Conservation (phyloP, 371 early-diverging fungal genomes). For the Actinomucor elegans region DNA sequence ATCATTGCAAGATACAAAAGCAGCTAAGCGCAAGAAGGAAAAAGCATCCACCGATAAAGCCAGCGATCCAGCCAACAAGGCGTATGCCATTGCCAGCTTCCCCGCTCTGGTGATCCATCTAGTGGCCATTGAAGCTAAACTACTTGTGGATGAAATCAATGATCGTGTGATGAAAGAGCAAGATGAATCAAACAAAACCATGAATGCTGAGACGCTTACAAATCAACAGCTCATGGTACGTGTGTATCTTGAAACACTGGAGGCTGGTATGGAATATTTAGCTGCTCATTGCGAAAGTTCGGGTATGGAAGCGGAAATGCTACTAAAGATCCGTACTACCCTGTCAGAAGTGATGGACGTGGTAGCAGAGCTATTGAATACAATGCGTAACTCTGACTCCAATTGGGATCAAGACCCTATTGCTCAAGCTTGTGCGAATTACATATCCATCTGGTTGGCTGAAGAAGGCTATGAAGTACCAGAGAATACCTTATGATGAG, state of each 20-base stretch:
- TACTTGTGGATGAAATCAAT: constrained; percentile 50
- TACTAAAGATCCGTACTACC: constrained; percentile 40
- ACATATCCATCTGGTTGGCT: constrained; percentile 45
- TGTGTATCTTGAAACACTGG: constrained; percentile 47
- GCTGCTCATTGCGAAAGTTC: constrained; percentile 14
- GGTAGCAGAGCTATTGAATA: constrained; percentile 38
- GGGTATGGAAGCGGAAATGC: constrained; percentile 43
- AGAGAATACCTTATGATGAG: too few relatives aligned
- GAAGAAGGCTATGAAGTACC: constrained; percentile 46
- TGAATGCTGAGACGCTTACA: constrained; percentile 6
- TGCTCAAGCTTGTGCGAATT: constrained; percentile 46
- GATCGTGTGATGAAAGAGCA: constrained; percentile 27
- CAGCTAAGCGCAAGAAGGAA: constrained; percentile 22
- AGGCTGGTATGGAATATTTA: constrained; percentile 42
- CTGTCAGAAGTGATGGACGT: constrained; percentile 46
- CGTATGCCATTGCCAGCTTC: constrained; percentile 34
- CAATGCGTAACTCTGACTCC: constrained; percentile 33
- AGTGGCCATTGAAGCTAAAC: constrained; percentile 51
- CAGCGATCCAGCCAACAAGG: neutral
- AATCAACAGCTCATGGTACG: constrained; percentile 36
- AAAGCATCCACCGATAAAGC: constrained; percentile 14
- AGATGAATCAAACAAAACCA: constrained; percentile 13
- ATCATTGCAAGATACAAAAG: constrained; percentile 27
- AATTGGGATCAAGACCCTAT: constrained; percentile 33
- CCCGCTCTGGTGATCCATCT: constrained; percentile 47